phyloP scores from a whole-genome alignment of 2,329 filamentous ascomycete genomes.

The Stromatinia cepivora region DNA sequence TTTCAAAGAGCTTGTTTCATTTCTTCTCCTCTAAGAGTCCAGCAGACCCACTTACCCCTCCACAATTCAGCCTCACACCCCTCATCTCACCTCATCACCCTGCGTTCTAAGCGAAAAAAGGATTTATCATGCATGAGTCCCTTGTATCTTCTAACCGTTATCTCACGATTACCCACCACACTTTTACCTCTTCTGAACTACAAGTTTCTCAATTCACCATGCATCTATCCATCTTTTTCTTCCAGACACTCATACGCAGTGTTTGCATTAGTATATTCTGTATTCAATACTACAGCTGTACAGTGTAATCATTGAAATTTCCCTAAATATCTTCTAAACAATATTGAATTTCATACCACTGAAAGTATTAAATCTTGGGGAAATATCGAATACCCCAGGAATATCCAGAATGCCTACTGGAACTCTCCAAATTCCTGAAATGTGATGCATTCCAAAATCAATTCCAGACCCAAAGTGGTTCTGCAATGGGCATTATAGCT shows the following conservation, averaged over 20 bases:
- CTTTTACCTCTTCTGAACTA: neutral
- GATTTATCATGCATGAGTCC: neutral
- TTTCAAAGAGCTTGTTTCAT: neutral
- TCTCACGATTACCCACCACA: neutral
- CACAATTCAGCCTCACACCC: neutral
- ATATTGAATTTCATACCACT: too few relatives aligned
- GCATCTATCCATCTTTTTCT: neutral
- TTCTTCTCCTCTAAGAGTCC: neutral
- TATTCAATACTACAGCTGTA: too few relatives aligned
- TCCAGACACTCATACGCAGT: neutral
- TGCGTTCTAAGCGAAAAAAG: neutral
- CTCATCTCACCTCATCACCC: slow-evolving; percentile 4
- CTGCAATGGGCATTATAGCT: too few relatives aligned
- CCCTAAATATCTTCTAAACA: too few relatives aligned
- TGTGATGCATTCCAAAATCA: too few relatives aligned
- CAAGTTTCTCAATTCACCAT: neutral
- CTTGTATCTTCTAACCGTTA: neutral
- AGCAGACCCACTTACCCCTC: slow-evolving; percentile 4
- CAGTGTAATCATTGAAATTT: too few relatives aligned
- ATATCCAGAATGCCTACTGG: too few relatives aligned
- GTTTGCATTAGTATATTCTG: neutral
- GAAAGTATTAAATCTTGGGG: too few relatives aligned
- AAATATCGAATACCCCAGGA: too few relatives aligned
- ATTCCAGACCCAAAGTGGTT: too few relatives aligned
- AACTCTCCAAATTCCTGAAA: too few relatives aligned